phyloP scores from a whole-genome alignment of 164 flowering plant genomes.

The Magnolia sinica region DNA sequence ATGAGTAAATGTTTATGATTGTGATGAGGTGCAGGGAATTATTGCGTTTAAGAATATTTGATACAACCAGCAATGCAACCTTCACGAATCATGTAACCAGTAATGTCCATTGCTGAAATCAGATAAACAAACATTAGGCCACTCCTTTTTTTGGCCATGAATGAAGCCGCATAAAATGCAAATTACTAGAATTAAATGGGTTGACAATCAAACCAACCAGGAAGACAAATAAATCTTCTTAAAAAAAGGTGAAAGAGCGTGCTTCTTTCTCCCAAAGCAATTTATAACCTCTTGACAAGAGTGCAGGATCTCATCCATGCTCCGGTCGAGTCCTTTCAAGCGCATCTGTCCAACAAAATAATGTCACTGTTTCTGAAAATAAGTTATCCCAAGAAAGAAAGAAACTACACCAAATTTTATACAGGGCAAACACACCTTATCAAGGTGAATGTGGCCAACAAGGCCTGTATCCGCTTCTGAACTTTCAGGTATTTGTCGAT shows the following conservation, averaged over 20 bases:
- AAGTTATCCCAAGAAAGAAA: background rate
- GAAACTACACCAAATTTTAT: background rate
- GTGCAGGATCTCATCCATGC: conserved; percentile 42
- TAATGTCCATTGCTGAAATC: no score
- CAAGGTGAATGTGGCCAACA: conserved; percentile 77
- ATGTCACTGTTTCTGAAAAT: background rate
- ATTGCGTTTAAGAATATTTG: no score
- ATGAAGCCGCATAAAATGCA: background rate
- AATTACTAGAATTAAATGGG: background rate
- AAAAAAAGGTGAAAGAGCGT: conserved; percentile 28
- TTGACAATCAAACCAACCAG: conserved; percentile 41
- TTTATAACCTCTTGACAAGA: conserved; percentile 52
- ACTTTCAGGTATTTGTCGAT: conserved; percentile 25
- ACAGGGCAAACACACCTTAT: conserved; percentile 40
- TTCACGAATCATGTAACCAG: no score
- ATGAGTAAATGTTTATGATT: no score
- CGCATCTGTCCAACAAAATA: conserved; percentile 36
- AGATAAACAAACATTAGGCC: no score
- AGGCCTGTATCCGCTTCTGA: conserved; percentile 47
- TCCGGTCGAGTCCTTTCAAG: conserved; percentile 33
- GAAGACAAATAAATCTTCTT: conserved; percentile 36
- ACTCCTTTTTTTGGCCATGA: background rate
- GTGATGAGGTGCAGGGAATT: no score
- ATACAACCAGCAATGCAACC: no score
- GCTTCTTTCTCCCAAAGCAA: conserved; percentile 50